These are phyloP conservation scores for Macadamia tetraphylla DNA, from an alignment of 164 flowering plant genomes.

Conservation along the genomic window DNA sequence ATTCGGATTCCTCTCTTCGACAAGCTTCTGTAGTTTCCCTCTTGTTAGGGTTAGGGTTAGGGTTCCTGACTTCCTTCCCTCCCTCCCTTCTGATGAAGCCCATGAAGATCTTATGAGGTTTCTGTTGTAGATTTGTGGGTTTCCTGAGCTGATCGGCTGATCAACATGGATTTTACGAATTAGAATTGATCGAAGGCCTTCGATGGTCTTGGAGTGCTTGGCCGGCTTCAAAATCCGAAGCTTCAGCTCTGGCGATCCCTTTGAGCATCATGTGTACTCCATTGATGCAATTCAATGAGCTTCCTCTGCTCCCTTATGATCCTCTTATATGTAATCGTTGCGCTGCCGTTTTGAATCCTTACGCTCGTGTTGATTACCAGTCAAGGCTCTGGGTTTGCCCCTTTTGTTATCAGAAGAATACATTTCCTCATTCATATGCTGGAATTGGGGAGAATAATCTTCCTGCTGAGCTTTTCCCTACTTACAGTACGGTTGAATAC, in stretches of 20 bases:
- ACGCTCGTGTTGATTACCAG: conserved; percentile 76
- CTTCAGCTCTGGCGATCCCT: conserved; percentile 54
- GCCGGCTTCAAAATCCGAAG: conserved; percentile 65
- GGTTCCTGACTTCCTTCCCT: too few species aligned
- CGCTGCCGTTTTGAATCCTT: conserved; percentile 72
- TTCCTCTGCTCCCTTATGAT: conserved; percentile 72
- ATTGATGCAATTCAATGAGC: conserved; percentile 55
- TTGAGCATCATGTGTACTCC: conserved; percentile 80
- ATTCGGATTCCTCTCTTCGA: not conserved
- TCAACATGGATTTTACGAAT: conserved; percentile 72
- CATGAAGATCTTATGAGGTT: not conserved
- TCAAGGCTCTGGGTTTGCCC: conserved; percentile 81
- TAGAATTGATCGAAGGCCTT: conserved; percentile 88
- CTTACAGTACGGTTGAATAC: conserved; percentile 85
- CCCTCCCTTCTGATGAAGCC: not conserved
- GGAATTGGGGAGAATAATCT: conserved; percentile 70
- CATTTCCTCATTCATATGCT: conserved; percentile 60
- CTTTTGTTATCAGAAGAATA: conserved; percentile 55
- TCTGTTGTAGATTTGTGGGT: not conserved
- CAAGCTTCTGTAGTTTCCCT: not conserved
- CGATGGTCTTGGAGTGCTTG: conserved; percentile 97
- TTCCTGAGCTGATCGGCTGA: not conserved
- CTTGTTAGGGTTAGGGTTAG: not conserved
- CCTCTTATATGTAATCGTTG: conserved; percentile 62
- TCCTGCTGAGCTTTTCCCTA: conserved; percentile 94